Base-by-base conservation (phyloP, 1,284 basidiomycete species). In the Ceratobasidium sp. region DNA sequence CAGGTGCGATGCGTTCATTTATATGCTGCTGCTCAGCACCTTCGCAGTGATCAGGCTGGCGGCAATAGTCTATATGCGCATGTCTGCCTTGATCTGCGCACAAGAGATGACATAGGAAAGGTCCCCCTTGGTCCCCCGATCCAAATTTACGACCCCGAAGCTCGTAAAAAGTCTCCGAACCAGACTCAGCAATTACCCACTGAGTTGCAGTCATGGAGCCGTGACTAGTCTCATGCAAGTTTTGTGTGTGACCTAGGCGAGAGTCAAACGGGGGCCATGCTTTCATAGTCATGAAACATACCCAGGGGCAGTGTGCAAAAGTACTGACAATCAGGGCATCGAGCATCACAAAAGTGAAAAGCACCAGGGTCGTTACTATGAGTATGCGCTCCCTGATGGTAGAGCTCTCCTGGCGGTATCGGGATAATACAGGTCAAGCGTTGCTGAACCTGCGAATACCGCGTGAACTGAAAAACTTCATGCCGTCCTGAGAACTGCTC, bases 181-280 rank as follows among this genome's bases (percentile, higher is more conserved):
- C 83, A 28, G 86, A 84, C 0, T 84, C 85, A 58, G 88, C 86
- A 1, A 89, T 76, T 0, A 83, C 80, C 88, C 88, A 89, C 46
- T 81, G 80, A 0, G 85, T 85, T 60, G 78, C 81, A 0, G 86
- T 85, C 88, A 89, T 89, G 1, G 86, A 88, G 1, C 88, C 88
- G 74, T 89, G 88, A 28, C 82, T 82, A 0, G 88, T 89, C 36
- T 89, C 87, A 67, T 89, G 88, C 50, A 87, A 85, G 73, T 84
- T 81, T 74, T 89, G 88, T 0, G 85, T 64, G 74, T 89, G 88
- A 0, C 85, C 88, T 89, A 70, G 65, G 43, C 26, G 26, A 0
- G 32, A 8, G 2, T 34, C 16, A n/a, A n/a, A 41, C n/a, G n/a
- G n/a, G n/a, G n/a, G n/a, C n/a, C n/a, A n/a, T 12, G n/a, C 30